Percentiles rank a stretch among this genome's conserved stretches.
Evolutionary conservation across 805 yeast species (phyloP).

Genomic region (Vanderwaltozyma yarrowii): DNA sequence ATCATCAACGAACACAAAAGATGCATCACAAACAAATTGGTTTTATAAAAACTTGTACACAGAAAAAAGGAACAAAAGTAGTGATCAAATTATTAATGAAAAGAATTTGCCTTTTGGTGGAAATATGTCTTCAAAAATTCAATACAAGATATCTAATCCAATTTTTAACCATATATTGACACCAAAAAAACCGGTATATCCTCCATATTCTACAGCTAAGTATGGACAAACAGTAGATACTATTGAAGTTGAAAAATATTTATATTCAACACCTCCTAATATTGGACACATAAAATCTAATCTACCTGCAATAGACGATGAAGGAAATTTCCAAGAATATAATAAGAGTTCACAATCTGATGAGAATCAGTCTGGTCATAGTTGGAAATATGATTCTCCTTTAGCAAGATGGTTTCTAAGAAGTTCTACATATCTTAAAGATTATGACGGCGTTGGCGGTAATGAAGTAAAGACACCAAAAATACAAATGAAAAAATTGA

Average conservation of each 20-base stretch:
- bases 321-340: background rate
- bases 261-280: constrained; percentile 22
- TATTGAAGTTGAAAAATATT: constrained; percentile 12
- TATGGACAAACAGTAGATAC: constrained; percentile 3
- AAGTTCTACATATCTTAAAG: constrained; percentile 20
- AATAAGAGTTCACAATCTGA: constrained; percentile 1
- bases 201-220: too few relatives aligned
- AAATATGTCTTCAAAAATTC: constrained; percentile 12
- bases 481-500: constrained; percentile 19
- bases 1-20: constrained; percentile 1
- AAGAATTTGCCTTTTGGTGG: constrained; percentile 9
- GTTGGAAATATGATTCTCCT: constrained; percentile 28
- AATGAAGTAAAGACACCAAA: constrained; percentile 16
- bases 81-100: constrained; percentile 1
- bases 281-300: constrained; percentile 15
- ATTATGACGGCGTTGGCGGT: too few relatives aligned
- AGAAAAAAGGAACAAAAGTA: background rate
- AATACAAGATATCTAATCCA: constrained; percentile 13
- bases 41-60: constrained; percentile 1
- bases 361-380: background rate
- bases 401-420: constrained; percentile 27
- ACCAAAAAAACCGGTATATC: constrained; percentile 9
- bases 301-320: too few relatives aligned
- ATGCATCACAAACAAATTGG: constrained; percentile 1
- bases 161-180: constrained; percentile 12